Evolutionary conservation across 352 stramenopile genomes (phyloP), one percentile per base, ranked within the genome.

Genomic region (Achlya hypogyna): DNA sequence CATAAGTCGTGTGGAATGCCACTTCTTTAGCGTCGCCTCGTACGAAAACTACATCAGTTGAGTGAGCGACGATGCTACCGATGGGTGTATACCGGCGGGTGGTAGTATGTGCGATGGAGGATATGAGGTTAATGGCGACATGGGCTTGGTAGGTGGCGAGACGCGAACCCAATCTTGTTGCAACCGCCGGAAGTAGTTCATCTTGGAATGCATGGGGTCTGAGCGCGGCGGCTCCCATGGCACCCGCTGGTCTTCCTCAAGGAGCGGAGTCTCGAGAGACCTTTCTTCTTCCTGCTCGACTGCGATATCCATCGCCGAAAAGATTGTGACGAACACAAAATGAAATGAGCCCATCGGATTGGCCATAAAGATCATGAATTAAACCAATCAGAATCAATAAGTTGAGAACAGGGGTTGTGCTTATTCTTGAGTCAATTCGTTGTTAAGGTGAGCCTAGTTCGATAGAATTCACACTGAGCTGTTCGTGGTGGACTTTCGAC

Each of bases 121-220:
- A 29, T 60, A 60, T 27, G 59, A 28, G 38, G n/a, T 32, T n/a
- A 25, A 38, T 6, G 9, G 32, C 32, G 27, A 34, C 4, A 23
- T 10, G 1, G 60, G 38, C 23, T 67, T 67, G 25, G 45, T 43
- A 12, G 45, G 60, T 22, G 60, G 60, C n/a, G 60, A 67, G 5
- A 64, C 32, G 14, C 32, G 20, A 6, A 64, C 54, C 54, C 54
- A 64, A 27, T 60, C 51, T 29, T 67, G 51, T 9, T 67, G 60
- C 4, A 67, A 27, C 27, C 60, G 60, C n/a, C 60, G 60, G 40
- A 67, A 67, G 34, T 67, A 67, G 23, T 67, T 67, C 38, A 67
- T 25, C 43, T 67, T 67, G 40, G 60, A 38, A 45, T 49, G 23
- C 40, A 67, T 22, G 51, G 49, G 51, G 16, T 58, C 60, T 4